These are phyloP conservation scores for Verticillium klebahnii DNA, from an alignment of 2,329 filamentous ascomycete species.

Conservation along the genomic window DNA sequence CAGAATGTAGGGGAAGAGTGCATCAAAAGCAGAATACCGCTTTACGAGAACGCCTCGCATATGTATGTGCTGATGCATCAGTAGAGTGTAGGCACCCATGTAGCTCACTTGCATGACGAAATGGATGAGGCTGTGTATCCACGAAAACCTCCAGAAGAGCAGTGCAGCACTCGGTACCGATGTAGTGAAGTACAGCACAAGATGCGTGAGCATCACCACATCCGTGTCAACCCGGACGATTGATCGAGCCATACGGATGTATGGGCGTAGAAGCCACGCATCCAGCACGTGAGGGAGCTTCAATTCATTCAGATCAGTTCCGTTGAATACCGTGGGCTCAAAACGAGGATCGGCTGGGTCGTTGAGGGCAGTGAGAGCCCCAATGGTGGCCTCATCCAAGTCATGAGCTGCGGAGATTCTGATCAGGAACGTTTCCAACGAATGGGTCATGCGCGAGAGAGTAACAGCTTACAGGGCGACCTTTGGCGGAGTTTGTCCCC, in stretches of 20 bases:
- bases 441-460: background rate
- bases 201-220: conserved; percentile 73
- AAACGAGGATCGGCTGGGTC: conserved; percentile 34
- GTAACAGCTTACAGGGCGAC: background rate
- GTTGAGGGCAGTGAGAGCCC: conserved; percentile 34
- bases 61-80: conserved; percentile 85
- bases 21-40: conserved; percentile 52
- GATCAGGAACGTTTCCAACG: too few species aligned
- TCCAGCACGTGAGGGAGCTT: conserved; percentile 34
- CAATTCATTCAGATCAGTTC: conserved; percentile 32
- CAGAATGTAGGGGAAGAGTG: conserved; percentile 65
- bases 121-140: conserved; percentile 63
- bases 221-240: conserved; percentile 65
- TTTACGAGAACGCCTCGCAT: conserved; percentile 63
- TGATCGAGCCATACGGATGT: conserved; percentile 48
- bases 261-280: conserved; percentile 52
- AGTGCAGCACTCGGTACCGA: conserved; percentile 64
- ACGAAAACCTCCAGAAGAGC: conserved; percentile 63
- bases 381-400: conserved; percentile 24
- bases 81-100: conserved; percentile 69
- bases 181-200: conserved; percentile 66
- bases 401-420: background rate
- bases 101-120: conserved; percentile 62
- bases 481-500: background rate
- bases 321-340: conserved; percentile 41